Conservation (phyloP, 2,329 filamentous ascomycete species). For the Venturia pyrina region DNA sequence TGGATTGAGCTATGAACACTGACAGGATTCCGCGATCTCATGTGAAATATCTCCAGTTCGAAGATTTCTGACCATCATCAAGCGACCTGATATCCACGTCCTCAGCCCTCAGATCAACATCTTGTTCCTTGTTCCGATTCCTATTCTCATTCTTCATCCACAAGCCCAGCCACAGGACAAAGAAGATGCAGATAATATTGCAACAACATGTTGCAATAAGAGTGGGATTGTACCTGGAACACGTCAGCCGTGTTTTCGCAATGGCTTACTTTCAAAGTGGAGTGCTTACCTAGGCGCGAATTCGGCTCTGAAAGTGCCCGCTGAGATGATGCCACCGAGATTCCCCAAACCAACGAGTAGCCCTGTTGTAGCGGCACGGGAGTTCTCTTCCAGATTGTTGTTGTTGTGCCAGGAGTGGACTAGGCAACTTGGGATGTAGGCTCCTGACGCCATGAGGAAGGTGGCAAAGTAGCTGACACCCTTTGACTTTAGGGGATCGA, state of each 20-base stretch:
- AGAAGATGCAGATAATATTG: conserved; percentile 33
- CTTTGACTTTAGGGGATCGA: conserved; percentile 33
- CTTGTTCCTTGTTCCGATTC: conserved; percentile 29
- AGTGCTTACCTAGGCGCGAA: conserved; percentile 30
- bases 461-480: conserved; percentile 41
- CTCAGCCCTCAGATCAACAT: conserved; percentile 24
- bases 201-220: conserved; percentile 34
- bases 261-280: neutral
- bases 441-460: conserved; percentile 36
- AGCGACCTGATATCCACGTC: conserved; percentile 33
- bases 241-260: neutral
- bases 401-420: conserved; percentile 44
- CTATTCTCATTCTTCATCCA: conserved; percentile 39
- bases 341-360: conserved; percentile 40
- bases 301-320: conserved; percentile 36
- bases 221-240: conserved; percentile 34
- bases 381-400: conserved; percentile 42
- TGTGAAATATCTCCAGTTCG: conserved; percentile 29
- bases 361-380: conserved; percentile 38
- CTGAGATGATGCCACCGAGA: conserved; percentile 36
- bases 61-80: conserved; percentile 28
- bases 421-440: conserved; percentile 28
- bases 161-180: conserved; percentile 28
- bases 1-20: too few relatives aligned
- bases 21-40: too few relatives aligned